Evolutionary conservation across 2,329 filamentous ascomycete species (phyloP).

Genomic region (Arthrobotrys megalospora): DNA sequence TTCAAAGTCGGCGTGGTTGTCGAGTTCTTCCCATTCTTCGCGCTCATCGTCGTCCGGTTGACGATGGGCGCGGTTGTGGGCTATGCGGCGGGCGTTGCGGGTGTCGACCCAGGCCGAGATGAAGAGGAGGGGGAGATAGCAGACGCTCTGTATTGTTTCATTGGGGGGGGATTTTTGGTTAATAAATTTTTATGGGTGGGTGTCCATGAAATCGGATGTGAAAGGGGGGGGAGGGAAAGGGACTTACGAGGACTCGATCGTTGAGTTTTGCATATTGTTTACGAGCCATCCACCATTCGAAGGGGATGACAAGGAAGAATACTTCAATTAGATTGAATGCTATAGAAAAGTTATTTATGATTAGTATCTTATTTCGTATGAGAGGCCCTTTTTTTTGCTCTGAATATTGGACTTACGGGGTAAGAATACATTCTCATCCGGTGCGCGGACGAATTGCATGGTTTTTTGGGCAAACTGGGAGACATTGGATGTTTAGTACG

Average conservation of each 20-base stretch:
- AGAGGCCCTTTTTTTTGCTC: neutral
- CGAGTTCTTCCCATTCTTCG: constrained; percentile 94
- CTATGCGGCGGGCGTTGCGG: constrained; percentile 76
- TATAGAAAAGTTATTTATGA: constrained; percentile 60
- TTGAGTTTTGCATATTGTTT: constrained; percentile 83
- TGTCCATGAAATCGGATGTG: neutral
- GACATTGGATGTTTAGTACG: neutral
- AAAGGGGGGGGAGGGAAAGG: neutral
- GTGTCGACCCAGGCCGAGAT: constrained; percentile 41
- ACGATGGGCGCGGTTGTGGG: constrained; percentile 80
- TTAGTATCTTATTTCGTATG: constrained; percentile 1
- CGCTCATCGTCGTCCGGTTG: constrained; percentile 90
- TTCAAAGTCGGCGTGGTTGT: constrained; percentile 81
- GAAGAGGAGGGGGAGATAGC: constrained; percentile 53
- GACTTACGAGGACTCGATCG: constrained; percentile 82
- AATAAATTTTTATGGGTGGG: neutral
- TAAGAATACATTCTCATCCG: constrained; percentile 98
- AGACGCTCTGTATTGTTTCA: constrained; percentile 26
- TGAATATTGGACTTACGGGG: constrained; percentile 72
- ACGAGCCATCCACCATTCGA: constrained; percentile 96
- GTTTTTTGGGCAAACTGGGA: constrained; percentile 85
- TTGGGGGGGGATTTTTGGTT: neutral
- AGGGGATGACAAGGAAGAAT: constrained; percentile 80
- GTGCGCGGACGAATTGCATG: constrained; percentile 95
- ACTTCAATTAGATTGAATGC: constrained; percentile 94